A percentile compares a stretch with the other conserved stretches of the same genome.
These are phyloP conservation scores for Tuber umbilicatum DNA, from an alignment of 495 filamentous ascomycete genomes.

Conservation along the genomic window DNA sequence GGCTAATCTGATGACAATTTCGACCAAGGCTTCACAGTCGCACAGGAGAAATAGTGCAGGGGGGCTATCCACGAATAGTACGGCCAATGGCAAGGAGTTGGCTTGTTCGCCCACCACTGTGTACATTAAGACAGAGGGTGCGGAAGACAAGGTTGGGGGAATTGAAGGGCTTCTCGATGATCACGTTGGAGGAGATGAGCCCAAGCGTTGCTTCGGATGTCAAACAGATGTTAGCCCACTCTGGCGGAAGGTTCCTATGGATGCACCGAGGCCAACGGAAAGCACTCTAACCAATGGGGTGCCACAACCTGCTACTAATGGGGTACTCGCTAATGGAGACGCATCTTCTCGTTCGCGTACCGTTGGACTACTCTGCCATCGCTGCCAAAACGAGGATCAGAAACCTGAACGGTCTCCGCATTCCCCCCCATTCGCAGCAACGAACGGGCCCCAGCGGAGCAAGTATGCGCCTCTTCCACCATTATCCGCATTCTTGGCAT, in stretches of 20 bases:
- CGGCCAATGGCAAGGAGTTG: slow-evolving; percentile 32
- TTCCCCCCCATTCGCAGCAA: slow-evolving; percentile 18
- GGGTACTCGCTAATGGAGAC: slow-evolving; percentile 27
- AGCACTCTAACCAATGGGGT: slow-evolving; percentile 34
- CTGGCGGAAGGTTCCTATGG: slow-evolving; percentile 39
- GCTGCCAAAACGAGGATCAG: slow-evolving; percentile 34
- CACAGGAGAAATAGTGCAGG: slow-evolving; percentile 38
- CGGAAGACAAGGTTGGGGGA: slow-evolving; percentile 33
- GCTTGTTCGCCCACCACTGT: slow-evolving; percentile 38
- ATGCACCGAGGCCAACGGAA: slow-evolving; percentile 24
- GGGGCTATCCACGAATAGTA: slow-evolving; percentile 20
- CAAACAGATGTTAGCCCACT: slow-evolving; percentile 37
- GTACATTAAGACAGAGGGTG: slow-evolving; percentile 37
- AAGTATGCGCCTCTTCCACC: slow-evolving; percentile 38
- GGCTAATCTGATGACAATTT: slow-evolving; percentile 55
- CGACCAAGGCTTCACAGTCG: slow-evolving; percentile 39
- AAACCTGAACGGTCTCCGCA: slow-evolving; percentile 27
- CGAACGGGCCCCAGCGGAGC: slow-evolving; percentile 18
- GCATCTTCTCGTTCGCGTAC: slow-evolving; percentile 12
- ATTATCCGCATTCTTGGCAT: slow-evolving; percentile 36
- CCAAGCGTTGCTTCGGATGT: slow-evolving; percentile 36
- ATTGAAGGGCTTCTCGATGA: slow-evolving; percentile 35
- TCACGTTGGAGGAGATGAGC: slow-evolving; percentile 39
- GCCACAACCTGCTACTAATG: slow-evolving; percentile 23
- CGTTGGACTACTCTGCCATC: slow-evolving; percentile 33